Evolutionary conservation across 2,329 filamentous ascomycete genomes (phyloP), one percentile per base, ranked within the genome.

Genomic region (Bipolaris cookei): DNA sequence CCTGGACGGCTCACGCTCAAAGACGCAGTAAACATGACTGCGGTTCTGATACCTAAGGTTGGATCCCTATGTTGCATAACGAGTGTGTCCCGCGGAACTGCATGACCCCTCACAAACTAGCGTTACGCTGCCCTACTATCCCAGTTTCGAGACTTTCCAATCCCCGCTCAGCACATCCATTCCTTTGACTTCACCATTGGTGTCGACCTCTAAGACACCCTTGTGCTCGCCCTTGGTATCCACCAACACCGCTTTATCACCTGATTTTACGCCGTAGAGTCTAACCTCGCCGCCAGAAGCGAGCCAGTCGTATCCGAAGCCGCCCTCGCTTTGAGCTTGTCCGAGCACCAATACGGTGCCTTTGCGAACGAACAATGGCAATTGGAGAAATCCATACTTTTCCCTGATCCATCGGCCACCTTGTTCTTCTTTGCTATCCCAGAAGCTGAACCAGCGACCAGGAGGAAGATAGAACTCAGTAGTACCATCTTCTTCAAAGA

Each of bases 391-490:
- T 4, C 71, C 73, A 61, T 76, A 78, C 54, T 67, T 76, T 62
- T 79, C 74, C 51, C 68, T 79, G 20, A 77, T 63, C 81, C 81
- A 83, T 21, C 72, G 73, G 1, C 79, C 77, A 10, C 81, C 80
- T 23, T 73, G 60, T 14, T 76, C 68, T 28, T 74, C 73, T 56
- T 78, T 70, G 8, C 77, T 75, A 49, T 78, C 74, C 75, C 82
- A 82, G 69, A 80, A 82, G 55, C 69, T 79, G n/a, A 79, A 82
- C 82, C 82, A 84, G 25, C 70, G 72, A 8, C 81, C 81, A n/a
- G 76, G 74, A 2, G 82, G 82, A 14, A 89, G 77, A 71, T 91
- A 91, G 71, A 90, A 89, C 54, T 88, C 84, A 0, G 88, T 87
- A 34, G 82, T 82, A 0, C 86, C 87, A 1, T 81, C 80, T 69